Conservation (phyloP, 176 grass and related monocot genomes). For the Thalia dealbata region DNA sequence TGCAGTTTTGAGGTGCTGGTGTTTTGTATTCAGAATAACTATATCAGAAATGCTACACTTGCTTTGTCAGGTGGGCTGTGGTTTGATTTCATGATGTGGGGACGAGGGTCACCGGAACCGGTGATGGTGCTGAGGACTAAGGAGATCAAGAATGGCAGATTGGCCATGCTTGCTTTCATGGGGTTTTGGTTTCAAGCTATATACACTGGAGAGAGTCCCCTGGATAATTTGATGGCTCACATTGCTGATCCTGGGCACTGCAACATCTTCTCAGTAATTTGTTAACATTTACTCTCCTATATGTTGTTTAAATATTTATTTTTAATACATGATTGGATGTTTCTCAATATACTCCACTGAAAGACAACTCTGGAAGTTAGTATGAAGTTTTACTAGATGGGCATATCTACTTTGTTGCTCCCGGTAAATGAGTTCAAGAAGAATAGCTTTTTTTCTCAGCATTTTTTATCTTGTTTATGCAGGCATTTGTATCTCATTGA, state of each 20-base stretch:
- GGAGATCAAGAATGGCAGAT: conserved; percentile 93
- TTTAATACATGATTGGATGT: neutral
- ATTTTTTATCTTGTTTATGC: neutral
- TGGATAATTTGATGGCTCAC: conserved; percentile 70
- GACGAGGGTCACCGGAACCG: conserved; percentile 71
- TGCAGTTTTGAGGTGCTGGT: too few species aligned
- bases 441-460: neutral
- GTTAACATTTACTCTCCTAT: neutral
- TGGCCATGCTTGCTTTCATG: conserved; percentile 89
- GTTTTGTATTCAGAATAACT: too few species aligned
- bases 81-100: conserved; percentile 92
- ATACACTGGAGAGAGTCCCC: conserved; percentile 59
- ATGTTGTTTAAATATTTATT: neutral
- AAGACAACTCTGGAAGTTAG: too few species aligned
- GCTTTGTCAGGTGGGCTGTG: conserved; percentile 34
- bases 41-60: too few species aligned
- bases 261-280: conserved; percentile 6
- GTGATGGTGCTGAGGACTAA: conserved; percentile 94
- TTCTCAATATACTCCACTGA: too few species aligned
- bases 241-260: conserved; percentile 58
- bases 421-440: neutral
- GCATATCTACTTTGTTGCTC: neutral
- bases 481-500: neutral
- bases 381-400: neutral
- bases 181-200: conserved; percentile 86